These are phyloP conservation scores for Globisporangium rhizosaccharum DNA, from an alignment of 352 stramenopile genomes.

Conservation along the genomic window DNA sequence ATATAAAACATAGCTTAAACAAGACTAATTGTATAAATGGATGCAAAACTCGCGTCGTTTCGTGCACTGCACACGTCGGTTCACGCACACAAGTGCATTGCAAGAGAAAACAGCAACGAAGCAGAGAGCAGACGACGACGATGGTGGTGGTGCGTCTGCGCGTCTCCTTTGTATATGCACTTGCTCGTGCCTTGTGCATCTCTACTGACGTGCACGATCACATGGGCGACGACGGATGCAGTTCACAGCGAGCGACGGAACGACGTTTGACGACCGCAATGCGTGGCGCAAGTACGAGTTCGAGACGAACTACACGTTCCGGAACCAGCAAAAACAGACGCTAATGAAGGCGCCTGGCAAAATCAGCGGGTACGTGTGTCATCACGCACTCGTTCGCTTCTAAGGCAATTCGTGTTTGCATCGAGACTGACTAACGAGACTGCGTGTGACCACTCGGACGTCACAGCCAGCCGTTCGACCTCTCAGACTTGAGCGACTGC, in stretches of 20 bases:
- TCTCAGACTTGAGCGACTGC: constrained; percentile 79
- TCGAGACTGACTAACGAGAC: neutral
- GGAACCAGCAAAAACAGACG: constrained; percentile 73
- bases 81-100: too few relatives aligned
- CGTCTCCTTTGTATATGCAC: neutral
- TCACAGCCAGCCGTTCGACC: constrained; percentile 79
- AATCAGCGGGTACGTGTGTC: constrained; percentile 45
- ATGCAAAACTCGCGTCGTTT: too few relatives aligned
- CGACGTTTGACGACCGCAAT: constrained; percentile 75
- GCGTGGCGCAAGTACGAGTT: constrained; percentile 88
- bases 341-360: constrained; percentile 77
- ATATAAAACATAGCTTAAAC: too few relatives aligned
- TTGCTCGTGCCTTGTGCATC: constrained; percentile 1
- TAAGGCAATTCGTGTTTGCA: neutral
- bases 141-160: constrained; percentile 1
- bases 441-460: neutral
- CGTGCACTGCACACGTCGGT: too few relatives aligned
- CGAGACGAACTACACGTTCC: constrained; percentile 90
- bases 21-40: too few relatives aligned
- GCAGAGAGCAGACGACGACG: neutral
- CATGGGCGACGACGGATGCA: constrained; percentile 4
- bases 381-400: neutral
- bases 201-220: constrained; percentile 8
- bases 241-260: constrained; percentile 87
- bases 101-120: neutral